These are phyloP conservation scores for Cutaneotrichosporon sp. DNA, from an alignment of 1,284 basidiomycete species.

Conservation along the genomic window DNA sequence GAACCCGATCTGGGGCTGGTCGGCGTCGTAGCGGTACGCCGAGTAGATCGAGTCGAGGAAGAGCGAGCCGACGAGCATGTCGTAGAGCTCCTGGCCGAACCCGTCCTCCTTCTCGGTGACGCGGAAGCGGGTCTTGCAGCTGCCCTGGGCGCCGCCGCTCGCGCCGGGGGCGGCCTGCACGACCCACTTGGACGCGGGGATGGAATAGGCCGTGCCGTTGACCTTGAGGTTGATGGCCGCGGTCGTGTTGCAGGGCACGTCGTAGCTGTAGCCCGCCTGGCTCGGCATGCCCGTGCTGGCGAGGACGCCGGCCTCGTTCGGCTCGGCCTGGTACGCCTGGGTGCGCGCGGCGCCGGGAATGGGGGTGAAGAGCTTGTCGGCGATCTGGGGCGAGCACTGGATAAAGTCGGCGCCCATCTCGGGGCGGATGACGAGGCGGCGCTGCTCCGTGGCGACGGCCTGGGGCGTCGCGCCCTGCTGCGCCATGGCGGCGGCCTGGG, in stretches of 20 bases:
- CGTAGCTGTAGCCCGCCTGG: neutral
- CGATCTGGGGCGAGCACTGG: neutral
- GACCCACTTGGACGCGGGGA: neutral
- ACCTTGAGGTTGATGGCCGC: neutral
- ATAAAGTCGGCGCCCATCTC: neutral
- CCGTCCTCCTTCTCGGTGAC: neutral
- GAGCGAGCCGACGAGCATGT: neutral
- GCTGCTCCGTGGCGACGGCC: neutral
- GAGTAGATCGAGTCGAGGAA: slow-evolving; percentile 4
- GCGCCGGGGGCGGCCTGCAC: neutral
- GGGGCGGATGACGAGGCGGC: neutral
- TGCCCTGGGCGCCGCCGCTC: neutral
- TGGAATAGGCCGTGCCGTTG: neutral
- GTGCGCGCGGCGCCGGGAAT: neutral
- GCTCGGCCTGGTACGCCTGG: neutral
- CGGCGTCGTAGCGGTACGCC: neutral
- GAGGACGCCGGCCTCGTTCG: neutral
- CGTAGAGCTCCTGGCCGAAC: neutral
- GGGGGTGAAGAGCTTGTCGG: neutral
- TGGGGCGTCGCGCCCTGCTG: neutral
- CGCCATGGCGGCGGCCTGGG: neutral
- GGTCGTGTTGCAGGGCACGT: slow-evolving; percentile 2
- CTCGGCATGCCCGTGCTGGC: neutral
- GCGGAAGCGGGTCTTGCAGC: neutral
- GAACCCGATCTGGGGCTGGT: slow-evolving; percentile 1